Evolutionary conservation across 768 basidiomycete species (phyloP).

Genomic region (Lentinula aciculospora): DNA sequence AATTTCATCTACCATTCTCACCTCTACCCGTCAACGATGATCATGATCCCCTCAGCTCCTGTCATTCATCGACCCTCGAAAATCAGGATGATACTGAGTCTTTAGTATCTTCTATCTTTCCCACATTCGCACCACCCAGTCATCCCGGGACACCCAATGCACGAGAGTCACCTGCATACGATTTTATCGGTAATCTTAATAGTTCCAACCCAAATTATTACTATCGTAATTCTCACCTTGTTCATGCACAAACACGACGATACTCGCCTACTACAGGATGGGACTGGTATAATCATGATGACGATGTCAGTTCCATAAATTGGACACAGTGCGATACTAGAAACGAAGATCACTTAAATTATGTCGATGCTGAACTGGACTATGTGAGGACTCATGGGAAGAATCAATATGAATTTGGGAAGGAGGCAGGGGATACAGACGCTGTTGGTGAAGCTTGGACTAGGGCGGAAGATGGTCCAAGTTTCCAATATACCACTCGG

Average conservation of each 20-base stretch:
- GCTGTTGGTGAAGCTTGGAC: neutral
- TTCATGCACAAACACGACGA: neutral
- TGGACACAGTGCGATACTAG: conserved; percentile 8
- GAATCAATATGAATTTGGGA: neutral
- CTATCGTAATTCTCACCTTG: neutral
- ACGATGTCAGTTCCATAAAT: neutral
- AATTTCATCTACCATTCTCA: conserved; percentile 17
- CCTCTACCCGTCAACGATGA: conserved; percentile 10
- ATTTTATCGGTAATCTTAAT: conserved; percentile 2
- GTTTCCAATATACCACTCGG: neutral
- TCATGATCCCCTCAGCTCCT: conserved; percentile 5
- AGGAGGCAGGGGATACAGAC: neutral
- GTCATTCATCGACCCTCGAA: conserved; percentile 5
- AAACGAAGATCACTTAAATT: neutral
- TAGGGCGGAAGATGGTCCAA: neutral
- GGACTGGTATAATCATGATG: conserved; percentile 3
- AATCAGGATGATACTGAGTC: conserved; percentile 16
- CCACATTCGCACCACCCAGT: conserved; percentile 16
- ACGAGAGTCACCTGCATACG: conserved; percentile 9
- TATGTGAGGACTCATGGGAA: conserved; percentile 1
- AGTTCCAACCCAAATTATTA: neutral
- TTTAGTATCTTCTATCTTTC: conserved; percentile 25
- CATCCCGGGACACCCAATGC: conserved; percentile 6
- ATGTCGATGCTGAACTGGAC: neutral
- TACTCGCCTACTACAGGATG: conserved; percentile 5